phyloP scores from a whole-genome alignment of 371 early-diverging fungal species.

The Rhizopus microsporus region DNA sequence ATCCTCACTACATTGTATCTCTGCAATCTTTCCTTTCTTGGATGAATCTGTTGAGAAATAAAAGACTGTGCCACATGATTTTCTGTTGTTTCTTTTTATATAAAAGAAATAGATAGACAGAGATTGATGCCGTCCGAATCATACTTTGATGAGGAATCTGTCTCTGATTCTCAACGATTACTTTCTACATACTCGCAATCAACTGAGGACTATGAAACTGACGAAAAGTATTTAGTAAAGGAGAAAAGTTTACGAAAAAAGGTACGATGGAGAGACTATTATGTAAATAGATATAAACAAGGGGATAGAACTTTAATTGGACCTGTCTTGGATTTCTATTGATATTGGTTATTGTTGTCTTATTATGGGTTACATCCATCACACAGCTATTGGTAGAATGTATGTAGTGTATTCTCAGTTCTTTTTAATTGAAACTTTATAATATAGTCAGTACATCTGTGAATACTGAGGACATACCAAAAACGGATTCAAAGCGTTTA shows the following conservation, averaged over 20 bases:
- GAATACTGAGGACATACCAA: conserved; percentile 2
- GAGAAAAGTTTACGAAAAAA: conserved; percentile 16
- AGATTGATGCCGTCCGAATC: conserved; percentile 5
- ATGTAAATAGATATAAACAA: neutral
- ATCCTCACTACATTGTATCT: neutral
- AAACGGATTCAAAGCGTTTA: conserved; percentile 13
- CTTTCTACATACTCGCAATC: neutral
- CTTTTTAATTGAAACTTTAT: neutral
- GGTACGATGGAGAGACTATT: neutral
- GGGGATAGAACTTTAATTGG: conserved; percentile 21
- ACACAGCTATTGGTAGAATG: conserved; percentile 13
- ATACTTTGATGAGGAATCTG: conserved; percentile 18
- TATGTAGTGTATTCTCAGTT: conserved; percentile 3
- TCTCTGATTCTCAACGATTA: conserved; percentile 4
- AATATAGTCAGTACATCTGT: neutral
- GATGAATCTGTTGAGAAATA: conserved; percentile 13
- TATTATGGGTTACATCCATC: conserved; percentile 35
- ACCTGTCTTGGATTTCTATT: conserved; percentile 24
- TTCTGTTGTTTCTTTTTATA: conserved; percentile 20
- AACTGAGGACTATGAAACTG: conserved; percentile 6
- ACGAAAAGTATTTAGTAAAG: neutral
- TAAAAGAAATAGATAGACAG: conserved; percentile 2
- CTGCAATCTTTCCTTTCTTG: conserved; percentile 4
- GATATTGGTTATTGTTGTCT: conserved; percentile 20
- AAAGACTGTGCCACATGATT: conserved; percentile 14